phyloP scores from a whole-genome alignment of 2,329 filamentous ascomycete species.

The Mycogone perniciosa region DNA sequence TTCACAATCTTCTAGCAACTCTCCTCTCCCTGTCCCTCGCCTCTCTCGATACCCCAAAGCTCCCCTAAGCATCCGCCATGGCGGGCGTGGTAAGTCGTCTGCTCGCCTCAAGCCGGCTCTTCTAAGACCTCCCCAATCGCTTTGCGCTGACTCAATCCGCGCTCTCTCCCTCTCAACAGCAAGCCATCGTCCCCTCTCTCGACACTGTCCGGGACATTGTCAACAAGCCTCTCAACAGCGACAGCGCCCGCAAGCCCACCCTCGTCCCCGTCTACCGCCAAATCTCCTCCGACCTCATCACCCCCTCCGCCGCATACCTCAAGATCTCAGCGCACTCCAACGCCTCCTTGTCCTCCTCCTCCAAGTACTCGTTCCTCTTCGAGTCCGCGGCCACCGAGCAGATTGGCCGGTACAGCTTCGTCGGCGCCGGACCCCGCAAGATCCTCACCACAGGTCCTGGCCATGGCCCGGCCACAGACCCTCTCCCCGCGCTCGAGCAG shows the following conservation, averaged over 20 bases:
- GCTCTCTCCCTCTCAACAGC: slow-evolving; percentile 21
- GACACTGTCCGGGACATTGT: slow-evolving; percentile 41
- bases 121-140: neutral
- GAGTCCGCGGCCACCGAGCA: slow-evolving; percentile 93
- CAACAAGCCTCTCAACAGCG: slow-evolving; percentile 27
- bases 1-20: too few species aligned
- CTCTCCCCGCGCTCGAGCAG: slow-evolving; percentile 72
- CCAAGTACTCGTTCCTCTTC: slow-evolving; percentile 85
- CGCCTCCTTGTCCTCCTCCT: slow-evolving; percentile 34
- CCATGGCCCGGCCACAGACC: slow-evolving; percentile 78
- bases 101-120: neutral
- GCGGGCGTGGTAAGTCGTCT: slow-evolving; percentile 23
- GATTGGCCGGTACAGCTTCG: slow-evolving; percentile 91
- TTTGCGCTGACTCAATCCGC: slow-evolving; percentile 9
- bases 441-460: slow-evolving; percentile 82
- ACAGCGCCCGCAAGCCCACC: slow-evolving; percentile 45
- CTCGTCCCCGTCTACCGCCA: slow-evolving; percentile 77
- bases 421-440: slow-evolving; percentile 75
- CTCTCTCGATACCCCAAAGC: neutral
- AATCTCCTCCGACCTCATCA: slow-evolving; percentile 87
- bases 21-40: neutral
- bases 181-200: slow-evolving; percentile 39
- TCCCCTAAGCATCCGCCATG: slow-evolving; percentile 16
- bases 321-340: slow-evolving; percentile 71
- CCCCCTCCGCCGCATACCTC: slow-evolving; percentile 89